Evolutionary conservation across 1,284 basidiomycete genomes (phyloP).

Genomic region (Trametes versicolor): DNA sequence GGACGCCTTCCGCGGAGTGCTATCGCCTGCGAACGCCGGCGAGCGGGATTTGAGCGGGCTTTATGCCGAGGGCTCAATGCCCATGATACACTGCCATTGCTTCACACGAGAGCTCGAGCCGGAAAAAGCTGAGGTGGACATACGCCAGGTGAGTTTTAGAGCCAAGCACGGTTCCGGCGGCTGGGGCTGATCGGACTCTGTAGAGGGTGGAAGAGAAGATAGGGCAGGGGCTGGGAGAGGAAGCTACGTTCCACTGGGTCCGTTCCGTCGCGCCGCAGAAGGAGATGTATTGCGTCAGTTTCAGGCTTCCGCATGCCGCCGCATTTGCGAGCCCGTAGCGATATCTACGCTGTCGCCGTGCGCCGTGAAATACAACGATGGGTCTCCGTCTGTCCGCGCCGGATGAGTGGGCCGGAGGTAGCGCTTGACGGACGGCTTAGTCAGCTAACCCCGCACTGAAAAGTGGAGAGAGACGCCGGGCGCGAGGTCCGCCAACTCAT

Average conservation of each 20-base stretch:
- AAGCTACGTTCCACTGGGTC: constrained; percentile 80
- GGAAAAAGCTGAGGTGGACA: constrained; percentile 76
- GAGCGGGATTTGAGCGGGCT: constrained; percentile 51
- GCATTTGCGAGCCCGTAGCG: constrained; percentile 46
- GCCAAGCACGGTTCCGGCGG: constrained; percentile 15
- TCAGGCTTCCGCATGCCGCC: constrained; percentile 78
- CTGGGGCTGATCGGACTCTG: constrained; percentile 21
- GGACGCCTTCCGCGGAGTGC: constrained; percentile 85
- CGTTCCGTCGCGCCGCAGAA: constrained; percentile 96
- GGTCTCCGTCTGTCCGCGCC: constrained; percentile 5
- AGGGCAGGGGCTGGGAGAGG: constrained; percentile 62
- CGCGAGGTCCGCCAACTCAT: constrained; percentile 38
- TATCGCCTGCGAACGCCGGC: constrained; percentile 50
- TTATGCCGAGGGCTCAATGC: constrained; percentile 68
- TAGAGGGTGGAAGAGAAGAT: constrained; percentile 83
- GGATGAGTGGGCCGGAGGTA: constrained; percentile 15
- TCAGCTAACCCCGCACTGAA: constrained; percentile 34
- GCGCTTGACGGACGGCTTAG: constrained; percentile 32
- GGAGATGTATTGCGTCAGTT: constrained; percentile 98
- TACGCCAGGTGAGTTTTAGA: constrained; percentile 71
- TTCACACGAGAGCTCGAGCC: constrained; percentile 91
- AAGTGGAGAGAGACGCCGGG: constrained; percentile 18
- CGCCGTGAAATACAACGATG: constrained; percentile 5
- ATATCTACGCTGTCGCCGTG: not conserved
- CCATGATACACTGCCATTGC: constrained; percentile 96